A percentile compares a stretch with the other conserved stretches of the same genome.
Evolutionary conservation across 257 asterid species (phyloP).

Genomic region (Capsicum pubescens): DNA sequence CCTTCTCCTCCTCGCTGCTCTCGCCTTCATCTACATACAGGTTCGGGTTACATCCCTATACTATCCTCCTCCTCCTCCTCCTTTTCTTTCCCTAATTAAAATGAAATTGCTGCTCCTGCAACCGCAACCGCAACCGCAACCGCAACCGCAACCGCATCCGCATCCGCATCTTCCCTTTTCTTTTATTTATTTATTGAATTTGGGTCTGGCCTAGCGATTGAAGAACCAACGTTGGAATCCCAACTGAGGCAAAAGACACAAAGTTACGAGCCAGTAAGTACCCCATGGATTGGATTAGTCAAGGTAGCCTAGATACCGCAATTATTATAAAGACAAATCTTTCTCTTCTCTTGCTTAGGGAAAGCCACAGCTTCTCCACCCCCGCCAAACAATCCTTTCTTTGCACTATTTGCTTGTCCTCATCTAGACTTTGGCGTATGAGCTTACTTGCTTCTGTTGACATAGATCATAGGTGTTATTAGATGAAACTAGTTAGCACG

Average conservation of each 20-base stretch:
- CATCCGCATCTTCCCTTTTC: too few species aligned
- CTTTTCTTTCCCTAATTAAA: too few species aligned
- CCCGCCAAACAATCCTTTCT: constrained; percentile 5
- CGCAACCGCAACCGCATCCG: too few species aligned
- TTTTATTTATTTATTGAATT: too few species aligned
- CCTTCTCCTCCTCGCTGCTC: constrained; percentile 67
- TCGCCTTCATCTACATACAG: constrained; percentile 90
- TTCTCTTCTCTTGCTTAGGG: not conserved
- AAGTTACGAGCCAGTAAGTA: too few species aligned
- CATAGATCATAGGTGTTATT: not conserved
- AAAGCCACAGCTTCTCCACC: constrained; percentile 2
- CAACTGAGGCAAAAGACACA: not conserved
- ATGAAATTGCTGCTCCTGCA: too few species aligned
- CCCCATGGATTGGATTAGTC: too few species aligned
- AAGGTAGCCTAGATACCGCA: too few species aligned
- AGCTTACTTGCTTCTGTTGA: not conserved
- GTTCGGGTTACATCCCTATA: constrained; percentile 32
- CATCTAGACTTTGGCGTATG: not conserved
- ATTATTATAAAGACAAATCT: too few species aligned
- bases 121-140: too few species aligned
- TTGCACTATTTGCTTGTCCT: not conserved
- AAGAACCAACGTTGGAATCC: not conserved
- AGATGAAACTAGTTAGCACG: not conserved
- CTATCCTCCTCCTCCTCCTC: not conserved
- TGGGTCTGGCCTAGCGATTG: not conserved